Evolutionary conservation across 2,329 filamentous ascomycete species (phyloP).

Genomic region (Verticillium tricorpus): DNA sequence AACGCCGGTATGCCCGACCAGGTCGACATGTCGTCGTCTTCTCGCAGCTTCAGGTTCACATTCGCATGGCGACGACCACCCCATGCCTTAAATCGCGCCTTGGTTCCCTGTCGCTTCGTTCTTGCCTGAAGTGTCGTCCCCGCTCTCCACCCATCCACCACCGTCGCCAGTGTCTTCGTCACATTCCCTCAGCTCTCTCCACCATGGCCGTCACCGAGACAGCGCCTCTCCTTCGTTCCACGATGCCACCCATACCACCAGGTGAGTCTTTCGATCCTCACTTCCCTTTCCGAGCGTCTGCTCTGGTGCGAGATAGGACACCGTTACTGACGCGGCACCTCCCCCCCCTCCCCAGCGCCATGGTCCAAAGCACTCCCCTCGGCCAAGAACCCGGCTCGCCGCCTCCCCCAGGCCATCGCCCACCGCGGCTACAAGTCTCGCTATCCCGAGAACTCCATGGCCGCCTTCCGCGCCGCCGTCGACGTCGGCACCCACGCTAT

Average conservation of each 20-base stretch:
- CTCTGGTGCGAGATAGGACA: neutral
- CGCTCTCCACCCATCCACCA: neutral
- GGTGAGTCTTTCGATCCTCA: neutral
- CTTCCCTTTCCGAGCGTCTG: neutral
- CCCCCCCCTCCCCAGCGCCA: slow-evolving; percentile 16
- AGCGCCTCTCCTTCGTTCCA: neutral
- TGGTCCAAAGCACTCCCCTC: slow-evolving; percentile 27
- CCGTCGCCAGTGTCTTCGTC: neutral
- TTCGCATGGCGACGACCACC: neutral
- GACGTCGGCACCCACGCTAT: slow-evolving; percentile 72
- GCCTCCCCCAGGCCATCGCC: slow-evolving; percentile 66
- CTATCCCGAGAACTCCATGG: slow-evolving; percentile 83
- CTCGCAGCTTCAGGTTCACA: neutral
- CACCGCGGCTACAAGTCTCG: slow-evolving; percentile 75
- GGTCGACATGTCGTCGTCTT: neutral
- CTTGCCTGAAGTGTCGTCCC: neutral
- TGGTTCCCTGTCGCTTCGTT: neutral
- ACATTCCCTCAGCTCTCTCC: neutral
- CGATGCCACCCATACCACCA: neutral
- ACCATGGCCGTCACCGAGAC: slow-evolving; percentile 2
- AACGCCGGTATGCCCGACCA: too few relatives aligned
- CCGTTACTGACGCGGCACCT: too few relatives aligned
- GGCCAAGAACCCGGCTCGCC: slow-evolving; percentile 7
- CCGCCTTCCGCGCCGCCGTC: slow-evolving; percentile 70
- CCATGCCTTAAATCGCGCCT: neutral